Conservation (phyloP, 805 yeast genomes). For the Teunomyces kruisii region DNA sequence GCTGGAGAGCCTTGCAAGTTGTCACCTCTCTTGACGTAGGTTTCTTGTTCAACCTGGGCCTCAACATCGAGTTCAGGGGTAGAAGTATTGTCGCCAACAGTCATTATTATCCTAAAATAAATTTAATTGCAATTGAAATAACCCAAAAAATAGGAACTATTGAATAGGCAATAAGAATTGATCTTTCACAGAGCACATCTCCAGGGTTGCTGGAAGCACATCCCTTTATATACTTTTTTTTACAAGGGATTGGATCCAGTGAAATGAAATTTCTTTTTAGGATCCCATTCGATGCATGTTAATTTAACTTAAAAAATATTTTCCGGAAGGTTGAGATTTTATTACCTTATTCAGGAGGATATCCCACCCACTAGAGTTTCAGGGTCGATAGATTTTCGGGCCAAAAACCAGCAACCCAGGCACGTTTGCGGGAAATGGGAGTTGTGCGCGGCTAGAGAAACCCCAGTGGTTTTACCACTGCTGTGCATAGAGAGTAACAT, state of each 20-base stretch:
- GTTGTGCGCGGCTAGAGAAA: too few relatives aligned
- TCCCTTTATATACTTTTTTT: too few relatives aligned
- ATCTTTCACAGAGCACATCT: background rate
- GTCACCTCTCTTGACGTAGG: conserved; percentile 25
- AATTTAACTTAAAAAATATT: too few relatives aligned
- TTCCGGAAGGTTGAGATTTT: background rate
- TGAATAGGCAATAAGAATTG: too few relatives aligned
- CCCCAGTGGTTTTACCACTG: too few relatives aligned
- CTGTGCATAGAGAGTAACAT: too few relatives aligned
- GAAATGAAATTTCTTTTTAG: background rate
- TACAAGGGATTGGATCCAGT: background rate
- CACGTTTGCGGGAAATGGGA: too few relatives aligned
- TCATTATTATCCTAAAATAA: background rate
- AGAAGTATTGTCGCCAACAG: background rate
- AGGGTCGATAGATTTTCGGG: background rate
- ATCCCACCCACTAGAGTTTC: background rate
- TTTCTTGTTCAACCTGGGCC: conserved; percentile 25
- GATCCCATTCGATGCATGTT: background rate
- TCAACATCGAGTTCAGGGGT: conserved; percentile 22
- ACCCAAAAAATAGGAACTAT: too few relatives aligned
- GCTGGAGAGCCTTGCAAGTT: conserved; percentile 16
- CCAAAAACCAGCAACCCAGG: background rate
- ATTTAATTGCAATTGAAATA: too few relatives aligned
- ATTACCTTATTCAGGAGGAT: background rate
- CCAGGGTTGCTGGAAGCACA: background rate